Evolutionary conservation across 257 asterid genomes (phyloP).

Genomic region (Orobanche coerulescens): DNA sequence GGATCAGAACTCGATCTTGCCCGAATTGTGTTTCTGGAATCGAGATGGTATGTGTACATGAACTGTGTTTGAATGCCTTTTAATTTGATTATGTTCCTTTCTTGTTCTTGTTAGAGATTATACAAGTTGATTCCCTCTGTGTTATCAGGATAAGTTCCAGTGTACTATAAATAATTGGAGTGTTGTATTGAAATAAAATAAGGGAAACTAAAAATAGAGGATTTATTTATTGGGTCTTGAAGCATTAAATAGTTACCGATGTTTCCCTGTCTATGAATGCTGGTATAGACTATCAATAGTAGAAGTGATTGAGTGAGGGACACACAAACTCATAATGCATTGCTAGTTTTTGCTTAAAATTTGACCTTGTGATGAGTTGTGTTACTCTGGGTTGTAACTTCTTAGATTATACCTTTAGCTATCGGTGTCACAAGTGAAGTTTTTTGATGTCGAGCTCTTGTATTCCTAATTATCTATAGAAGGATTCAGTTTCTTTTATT

Average conservation of each 20-base stretch:
- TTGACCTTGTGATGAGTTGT: slow-evolving; percentile 2
- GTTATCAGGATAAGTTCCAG: neutral
- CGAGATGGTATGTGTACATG: slow-evolving; percentile 27
- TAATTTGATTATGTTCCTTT: slow-evolving; percentile 7
- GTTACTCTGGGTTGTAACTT: slow-evolving; percentile 1
- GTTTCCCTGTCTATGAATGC: slow-evolving; percentile 2
- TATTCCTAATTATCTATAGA: neutral
- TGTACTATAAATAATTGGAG: neutral
- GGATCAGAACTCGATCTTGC: slow-evolving; percentile 21
- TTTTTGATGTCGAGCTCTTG: slow-evolving; percentile 7
- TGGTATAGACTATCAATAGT: neutral
- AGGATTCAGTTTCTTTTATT: slow-evolving; percentile 9
- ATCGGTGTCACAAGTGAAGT: neutral
- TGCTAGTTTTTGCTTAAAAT: neutral
- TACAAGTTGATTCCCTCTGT: neutral
- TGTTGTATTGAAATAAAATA: neutral
- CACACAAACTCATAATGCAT: neutral
- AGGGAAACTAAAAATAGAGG: neutral
- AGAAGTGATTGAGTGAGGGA: neutral
- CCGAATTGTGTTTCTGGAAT: slow-evolving; percentile 10
- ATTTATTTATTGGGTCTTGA: neutral
- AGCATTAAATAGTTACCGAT: neutral
- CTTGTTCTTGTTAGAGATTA: slow-evolving; percentile 3
- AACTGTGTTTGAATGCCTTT: neutral
- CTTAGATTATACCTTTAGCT: neutral